phyloP scores from a whole-genome alignment of 2,329 filamentous ascomycete genomes.

The Huntiella omanensis region DNA sequence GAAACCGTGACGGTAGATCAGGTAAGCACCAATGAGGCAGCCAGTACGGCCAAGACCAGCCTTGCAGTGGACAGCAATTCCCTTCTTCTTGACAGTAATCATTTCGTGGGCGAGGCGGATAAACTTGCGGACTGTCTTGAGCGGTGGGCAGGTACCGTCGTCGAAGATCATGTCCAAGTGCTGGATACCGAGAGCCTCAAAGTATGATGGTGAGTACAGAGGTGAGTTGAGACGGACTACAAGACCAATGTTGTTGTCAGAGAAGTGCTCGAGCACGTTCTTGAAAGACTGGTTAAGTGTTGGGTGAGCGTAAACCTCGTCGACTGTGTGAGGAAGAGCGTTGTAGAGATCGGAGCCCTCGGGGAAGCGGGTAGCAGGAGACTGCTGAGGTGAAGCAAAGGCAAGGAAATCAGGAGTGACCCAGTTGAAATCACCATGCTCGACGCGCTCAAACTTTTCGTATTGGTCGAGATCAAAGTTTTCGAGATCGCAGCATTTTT shows the following conservation, averaged over 20 bases:
- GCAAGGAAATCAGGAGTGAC: constrained; percentile 87
- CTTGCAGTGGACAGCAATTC: constrained; percentile 96
- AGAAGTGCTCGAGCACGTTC: constrained; percentile 83
- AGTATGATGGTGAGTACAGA: constrained; percentile 92
- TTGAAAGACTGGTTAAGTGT: constrained; percentile 76
- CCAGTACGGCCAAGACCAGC: constrained; percentile 88
- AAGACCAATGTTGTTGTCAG: constrained; percentile 70
- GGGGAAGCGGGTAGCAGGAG: constrained; percentile 53
- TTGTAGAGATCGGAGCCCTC: constrained; percentile 55
- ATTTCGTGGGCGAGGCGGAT: constrained; percentile 88
- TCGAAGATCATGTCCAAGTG: constrained; percentile 99
- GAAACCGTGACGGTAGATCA: constrained; percentile 94
- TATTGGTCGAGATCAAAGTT: constrained; percentile 96
- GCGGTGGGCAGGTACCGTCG: constrained; percentile 82
- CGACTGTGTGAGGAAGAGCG: constrained; percentile 55
- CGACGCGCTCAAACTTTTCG: constrained; percentile 84
- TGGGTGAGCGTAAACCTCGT: constrained; percentile 49
- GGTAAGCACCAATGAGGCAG: constrained; percentile 88
- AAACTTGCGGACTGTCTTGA: constrained; percentile 82
- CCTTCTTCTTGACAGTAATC: constrained; percentile 78
- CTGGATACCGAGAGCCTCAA: constrained; percentile 83
- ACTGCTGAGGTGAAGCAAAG: constrained; percentile 84
- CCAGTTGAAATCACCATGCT: constrained; percentile 99
- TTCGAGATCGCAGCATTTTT: constrained; percentile 74
- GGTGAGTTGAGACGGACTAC: constrained; percentile 92